These are phyloP conservation scores for Xylariaceae sp. DNA, from an alignment of 2,329 filamentous ascomycete species.

Conservation along the genomic window DNA sequence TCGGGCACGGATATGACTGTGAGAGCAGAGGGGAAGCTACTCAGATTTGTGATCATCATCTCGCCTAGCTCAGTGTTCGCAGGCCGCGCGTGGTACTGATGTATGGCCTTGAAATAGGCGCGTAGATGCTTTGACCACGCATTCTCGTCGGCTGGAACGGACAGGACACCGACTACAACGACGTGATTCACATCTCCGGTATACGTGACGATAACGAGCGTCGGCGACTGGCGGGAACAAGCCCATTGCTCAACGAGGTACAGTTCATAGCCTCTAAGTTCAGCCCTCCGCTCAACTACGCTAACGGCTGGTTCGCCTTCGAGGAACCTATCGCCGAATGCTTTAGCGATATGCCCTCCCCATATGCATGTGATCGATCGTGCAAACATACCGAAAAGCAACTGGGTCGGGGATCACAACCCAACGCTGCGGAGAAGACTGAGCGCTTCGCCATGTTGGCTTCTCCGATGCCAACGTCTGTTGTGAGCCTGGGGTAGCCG, in stretches of 20 bases:
- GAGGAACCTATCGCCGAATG: conserved; percentile 54
- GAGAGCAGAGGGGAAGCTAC: conserved; percentile 82
- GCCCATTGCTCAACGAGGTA: conserved; percentile 98
- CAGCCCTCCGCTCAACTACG: conserved; percentile 65
- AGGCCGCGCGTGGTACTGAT: conserved; percentile 76
- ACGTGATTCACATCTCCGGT: conserved; percentile 78
- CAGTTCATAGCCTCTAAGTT: conserved; percentile 78
- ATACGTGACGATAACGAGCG: conserved; percentile 86
- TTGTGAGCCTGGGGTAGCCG: conserved; percentile 17
- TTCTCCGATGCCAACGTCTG: conserved; percentile 11
- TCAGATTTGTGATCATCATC: conserved; percentile 90
- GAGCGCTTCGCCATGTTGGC: conserved; percentile 25
- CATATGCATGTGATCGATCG: not conserved
- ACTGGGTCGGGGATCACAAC: conserved; percentile 56
- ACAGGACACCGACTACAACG: conserved; percentile 74
- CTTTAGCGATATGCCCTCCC: conserved; percentile 2
- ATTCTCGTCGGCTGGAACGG: conserved; percentile 72
- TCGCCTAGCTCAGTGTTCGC: conserved; percentile 78
- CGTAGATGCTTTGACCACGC: conserved; percentile 74
- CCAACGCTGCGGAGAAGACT: conserved; percentile 35
- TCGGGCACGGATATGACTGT: conserved; percentile 88
- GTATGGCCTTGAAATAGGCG: conserved; percentile 80
- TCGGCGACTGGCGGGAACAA: conserved; percentile 83
- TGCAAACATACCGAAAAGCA: conserved; percentile 43
- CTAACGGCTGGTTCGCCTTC: conserved; percentile 75